These are phyloP conservation scores for Ascomycota sp. DNA, from an alignment of 2,329 filamentous ascomycete genomes.

Conservation along the genomic window DNA sequence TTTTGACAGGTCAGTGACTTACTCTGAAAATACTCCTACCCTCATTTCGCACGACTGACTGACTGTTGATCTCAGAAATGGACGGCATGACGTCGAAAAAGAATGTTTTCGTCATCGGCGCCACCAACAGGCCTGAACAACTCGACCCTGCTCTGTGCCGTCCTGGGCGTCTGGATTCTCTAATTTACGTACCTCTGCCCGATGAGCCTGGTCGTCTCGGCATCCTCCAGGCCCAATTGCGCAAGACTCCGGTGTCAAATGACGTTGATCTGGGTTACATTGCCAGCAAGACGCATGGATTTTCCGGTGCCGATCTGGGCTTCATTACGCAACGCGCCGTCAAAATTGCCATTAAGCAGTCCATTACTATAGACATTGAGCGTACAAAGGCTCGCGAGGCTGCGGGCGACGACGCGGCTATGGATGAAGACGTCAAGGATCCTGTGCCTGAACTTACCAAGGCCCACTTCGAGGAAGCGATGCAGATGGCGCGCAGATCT, in stretches of 20 bases:
- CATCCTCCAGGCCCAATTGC: constrained; percentile 88
- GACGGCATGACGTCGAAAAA: constrained; percentile 99
- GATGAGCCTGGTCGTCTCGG: constrained; percentile 75
- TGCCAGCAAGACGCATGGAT: constrained; percentile 91
- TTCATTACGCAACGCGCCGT: constrained; percentile 98
- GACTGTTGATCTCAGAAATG: constrained; percentile 49
- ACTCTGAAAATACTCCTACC: no score
- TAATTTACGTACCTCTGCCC: constrained; percentile 94
- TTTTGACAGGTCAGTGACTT: constrained; percentile 61
- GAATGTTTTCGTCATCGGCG: constrained; percentile 99
- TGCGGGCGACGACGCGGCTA: constrained; percentile 56
- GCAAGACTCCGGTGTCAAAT: constrained; percentile 80
- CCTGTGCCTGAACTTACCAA: constrained; percentile 91
- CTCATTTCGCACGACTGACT: constrained; percentile 10
- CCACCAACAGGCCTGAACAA: constrained; percentile 96
- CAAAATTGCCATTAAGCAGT: constrained; percentile 98
- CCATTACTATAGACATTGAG: constrained; percentile 76
- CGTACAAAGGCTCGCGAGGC: constrained; percentile 77
- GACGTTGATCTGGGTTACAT: constrained; percentile 87
- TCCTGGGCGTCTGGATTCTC: constrained; percentile 93
- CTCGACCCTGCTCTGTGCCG: constrained; percentile 95
- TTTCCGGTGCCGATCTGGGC: constrained; percentile 97
- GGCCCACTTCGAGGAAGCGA: constrained; percentile 96
- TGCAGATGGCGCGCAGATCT: constrained; percentile 82
- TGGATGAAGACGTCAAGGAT: constrained; percentile 59